These are phyloP conservation scores for Cucumis hystrix DNA, from an alignment of 306 rosid genomes.

Conservation along the genomic window DNA sequence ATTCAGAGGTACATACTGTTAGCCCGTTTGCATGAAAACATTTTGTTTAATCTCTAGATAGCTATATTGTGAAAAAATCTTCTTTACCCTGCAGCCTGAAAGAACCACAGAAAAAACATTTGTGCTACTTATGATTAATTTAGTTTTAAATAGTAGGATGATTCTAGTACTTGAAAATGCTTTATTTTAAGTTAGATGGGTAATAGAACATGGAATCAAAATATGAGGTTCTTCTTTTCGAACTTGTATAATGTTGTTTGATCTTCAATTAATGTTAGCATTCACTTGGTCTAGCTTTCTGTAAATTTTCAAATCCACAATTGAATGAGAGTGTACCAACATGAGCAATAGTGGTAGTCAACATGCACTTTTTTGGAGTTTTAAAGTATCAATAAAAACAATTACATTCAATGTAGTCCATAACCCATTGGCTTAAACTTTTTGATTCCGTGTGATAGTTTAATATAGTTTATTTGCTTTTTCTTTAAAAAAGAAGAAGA, in stretches of 20 bases:
- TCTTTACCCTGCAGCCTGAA: neutral
- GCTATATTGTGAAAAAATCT: neutral
- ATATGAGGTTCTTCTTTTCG: neutral
- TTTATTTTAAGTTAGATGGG: no score
- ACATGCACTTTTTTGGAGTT: neutral
- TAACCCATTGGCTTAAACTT: no score
- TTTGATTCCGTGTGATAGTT: neutral
- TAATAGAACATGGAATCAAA: no score
- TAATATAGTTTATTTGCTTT: no score
- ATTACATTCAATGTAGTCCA: neutral
- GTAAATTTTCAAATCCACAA: neutral
- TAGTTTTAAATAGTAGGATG: neutral
- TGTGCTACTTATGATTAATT: neutral
- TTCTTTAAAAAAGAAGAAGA: no score
- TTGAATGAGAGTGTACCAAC: neutral
- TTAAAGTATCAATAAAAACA: neutral
- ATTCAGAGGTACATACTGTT: slow-evolving; percentile 42
- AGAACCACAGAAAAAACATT: neutral
- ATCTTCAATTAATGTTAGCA: neutral
- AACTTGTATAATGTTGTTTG: no score
- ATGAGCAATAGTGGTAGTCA: no score
- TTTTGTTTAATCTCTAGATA: no score
- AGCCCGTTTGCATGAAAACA: neutral
- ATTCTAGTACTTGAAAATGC: neutral
- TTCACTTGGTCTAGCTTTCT: neutral